Percentiles rank a stretch among this genome's conserved stretches.
These are phyloP conservation scores for Thermomyces lanuginosus DNA, from an alignment of 2,329 filamentous ascomycete species.

Conservation along the genomic window DNA sequence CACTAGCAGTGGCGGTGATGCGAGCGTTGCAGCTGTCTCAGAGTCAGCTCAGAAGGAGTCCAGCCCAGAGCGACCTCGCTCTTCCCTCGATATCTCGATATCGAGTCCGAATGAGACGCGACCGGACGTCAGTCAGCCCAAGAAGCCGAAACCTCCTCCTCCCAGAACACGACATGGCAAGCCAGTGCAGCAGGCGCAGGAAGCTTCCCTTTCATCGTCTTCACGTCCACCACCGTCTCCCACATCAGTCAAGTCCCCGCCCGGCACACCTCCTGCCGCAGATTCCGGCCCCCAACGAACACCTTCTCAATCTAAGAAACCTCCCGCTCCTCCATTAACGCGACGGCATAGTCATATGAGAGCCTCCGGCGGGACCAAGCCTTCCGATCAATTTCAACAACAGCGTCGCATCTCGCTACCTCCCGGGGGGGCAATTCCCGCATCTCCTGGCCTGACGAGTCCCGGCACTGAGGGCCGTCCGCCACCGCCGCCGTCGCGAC, in stretches of 20 bases:
- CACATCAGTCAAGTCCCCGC: constrained; percentile 33
- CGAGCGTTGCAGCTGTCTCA: no score
- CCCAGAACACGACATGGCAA: constrained; percentile 67
- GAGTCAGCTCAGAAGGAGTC: no score
- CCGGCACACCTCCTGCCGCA: no score
- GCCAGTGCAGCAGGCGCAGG: constrained; percentile 42
- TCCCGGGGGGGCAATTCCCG: constrained; percentile 31
- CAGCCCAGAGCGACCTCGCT: constrained; percentile 28
- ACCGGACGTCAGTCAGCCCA: constrained; percentile 4
- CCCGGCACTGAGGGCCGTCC: constrained; percentile 27
- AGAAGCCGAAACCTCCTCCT: constrained; percentile 54
- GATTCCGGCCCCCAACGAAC: constrained; percentile 16
- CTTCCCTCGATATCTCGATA: constrained; percentile 41
- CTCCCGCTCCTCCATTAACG: constrained; percentile 33
- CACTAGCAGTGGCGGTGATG: not conserved
- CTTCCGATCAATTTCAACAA: constrained; percentile 18
- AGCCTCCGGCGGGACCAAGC: constrained; percentile 17
- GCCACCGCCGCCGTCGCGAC: constrained; percentile 40
- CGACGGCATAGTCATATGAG: constrained; percentile 32
- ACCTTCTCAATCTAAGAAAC: constrained; percentile 23
- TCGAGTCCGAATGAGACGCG: constrained; percentile 37
- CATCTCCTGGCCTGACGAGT: constrained; percentile 15
- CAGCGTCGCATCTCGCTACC: constrained; percentile 20
- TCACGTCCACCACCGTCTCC: constrained; percentile 48
- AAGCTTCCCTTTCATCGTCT: no score